Base-by-base conservation (phyloP, 495 filamentous ascomycete genomes). In the Rostrohypoxylon terebratum region DNA sequence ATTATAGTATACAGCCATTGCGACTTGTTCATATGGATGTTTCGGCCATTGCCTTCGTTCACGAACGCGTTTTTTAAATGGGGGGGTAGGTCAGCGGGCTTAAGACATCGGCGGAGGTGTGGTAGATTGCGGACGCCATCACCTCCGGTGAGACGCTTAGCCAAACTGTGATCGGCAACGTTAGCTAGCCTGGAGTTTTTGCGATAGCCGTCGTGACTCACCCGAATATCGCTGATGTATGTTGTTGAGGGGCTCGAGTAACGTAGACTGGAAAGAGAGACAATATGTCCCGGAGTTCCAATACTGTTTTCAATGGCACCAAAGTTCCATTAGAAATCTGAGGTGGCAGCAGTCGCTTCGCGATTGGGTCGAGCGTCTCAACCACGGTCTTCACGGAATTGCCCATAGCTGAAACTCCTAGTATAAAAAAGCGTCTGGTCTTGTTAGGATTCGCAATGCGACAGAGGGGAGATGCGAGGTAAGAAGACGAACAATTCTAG, bases 81-180 rank as follows among this genome's bases (percentile, higher is more conserved):
- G 47, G 77, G 76, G 38, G 94, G 92, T 4, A 98, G 83, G 70
- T 89, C 89, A 40, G 85, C 84, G 28, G 83, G 87, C 77, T 93
- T 95, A 48, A 89, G 90, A 65, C 96, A 92, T 57, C 94, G 89
- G 48, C 93, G 90, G 18, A 98, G 87, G 78, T 99, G 96, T 75
- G 87, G 86, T 34, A 94, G 82, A 67, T 90, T 87, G 59, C 87
- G 84, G 72, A 84, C 82, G n/a, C 66, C 55, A 68, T 78, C 74
- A 47, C 74, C 68, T 71, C 72, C 64, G n/a, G 60, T 54, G 23
- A 78, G 59, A 36, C 65, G 47, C 55, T 67, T 59, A 18, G 69
- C 73, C 50, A 77, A 53, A 31, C 76, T 78, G 59, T 61, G 38
- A 16, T 38, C 13, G 47, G 2, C 4, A 47, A 20, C 10, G 57